Base-by-base conservation (phyloP, 2,329 filamentous ascomycete genomes). In the Cadophora sp. region DNA sequence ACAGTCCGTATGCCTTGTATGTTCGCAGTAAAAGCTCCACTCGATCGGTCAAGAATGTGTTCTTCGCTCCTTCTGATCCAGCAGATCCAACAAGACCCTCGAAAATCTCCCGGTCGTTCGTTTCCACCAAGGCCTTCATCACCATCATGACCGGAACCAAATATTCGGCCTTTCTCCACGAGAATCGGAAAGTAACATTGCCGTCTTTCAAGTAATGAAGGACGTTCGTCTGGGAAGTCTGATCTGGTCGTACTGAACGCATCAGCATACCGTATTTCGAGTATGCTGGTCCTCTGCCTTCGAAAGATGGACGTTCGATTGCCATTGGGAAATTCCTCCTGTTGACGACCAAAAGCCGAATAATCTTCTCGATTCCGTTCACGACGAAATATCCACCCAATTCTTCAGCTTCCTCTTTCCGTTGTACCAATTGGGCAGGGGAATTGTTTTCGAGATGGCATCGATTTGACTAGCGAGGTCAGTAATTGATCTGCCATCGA, bases 81-180 rank as follows among this genome's bases (percentile, higher is more conserved):
- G 88, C 86, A 33, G 88, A 84, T 45, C 95, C 95, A 56, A 98
- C 90, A 61, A 99, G 82, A n/a, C 91, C 92, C 79, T 98, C 94
- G 68, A 96, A 98, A 53, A 99, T 96, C 77, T 97, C 94, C 66
- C 93, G 89, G 77, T 99, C 96, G 77, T 97, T 99, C 18, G 96
- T 99, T 79, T 99, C 95, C 1, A 96, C 87, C 59, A 99, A 83
- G 1, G 96, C 95, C 82, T 98, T 99, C 71, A 99, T 81, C 41
- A 99, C 89, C 95, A 99, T 98, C 86, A 97, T 90, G 68, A 94
- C 92, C 0, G 96, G 96, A 2, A 99, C 87, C n/a, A 99, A 87
- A 76, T 93, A 99, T 80, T 99, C 96, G 73, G 94, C 93, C 81
- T 99, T 99, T 73, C 94, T 87, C 95, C 95, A 99, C 7, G 95